A percentile compares a stretch with the other conserved stretches of the same genome.
Evolutionary conservation across 306 rosid species (phyloP).

Genomic region (Corylus heterophylla): DNA sequence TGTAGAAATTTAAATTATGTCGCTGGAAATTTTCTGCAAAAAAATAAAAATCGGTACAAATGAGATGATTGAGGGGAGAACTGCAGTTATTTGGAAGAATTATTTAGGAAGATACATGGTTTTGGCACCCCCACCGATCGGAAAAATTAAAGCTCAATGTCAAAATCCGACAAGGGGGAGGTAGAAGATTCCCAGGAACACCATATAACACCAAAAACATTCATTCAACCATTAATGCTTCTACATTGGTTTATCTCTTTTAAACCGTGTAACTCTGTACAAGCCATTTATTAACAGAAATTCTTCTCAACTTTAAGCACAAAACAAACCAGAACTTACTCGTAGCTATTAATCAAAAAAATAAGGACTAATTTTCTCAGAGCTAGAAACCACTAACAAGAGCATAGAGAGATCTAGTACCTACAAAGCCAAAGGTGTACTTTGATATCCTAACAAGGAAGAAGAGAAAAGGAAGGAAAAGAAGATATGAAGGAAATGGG

Average conservation of each 20-base stretch:
- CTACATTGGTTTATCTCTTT: not conserved
- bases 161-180: not conserved
- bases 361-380: slow-evolving; percentile 30
- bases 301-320: slow-evolving; percentile 12
- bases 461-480: slow-evolving; percentile 24
- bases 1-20: no score
- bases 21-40: no score
- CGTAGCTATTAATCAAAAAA: slow-evolving; percentile 36
- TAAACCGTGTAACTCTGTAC: slow-evolving; percentile 29
- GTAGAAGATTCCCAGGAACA: not conserved
- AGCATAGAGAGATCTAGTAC: slow-evolving; percentile 37
- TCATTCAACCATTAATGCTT: slow-evolving; percentile 15
- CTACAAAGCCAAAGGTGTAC: slow-evolving; percentile 33
- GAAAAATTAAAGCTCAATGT: not conserved
- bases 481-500: slow-evolving; percentile 25
- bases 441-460: slow-evolving; percentile 38
- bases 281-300: slow-evolving; percentile 17
- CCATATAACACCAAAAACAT: not conserved
- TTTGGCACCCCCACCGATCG: no score
- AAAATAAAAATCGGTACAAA: no score
- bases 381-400: slow-evolving; percentile 45
- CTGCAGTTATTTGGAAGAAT: not conserved
- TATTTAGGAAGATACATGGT: not conserved
- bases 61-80: no score
- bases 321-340: slow-evolving; percentile 26